A percentile compares a stretch with the other conserved stretches of the same genome.
These are phyloP conservation scores for Acacia crassicarpa DNA, from an alignment of 306 rosid genomes.

Conservation along the genomic window DNA sequence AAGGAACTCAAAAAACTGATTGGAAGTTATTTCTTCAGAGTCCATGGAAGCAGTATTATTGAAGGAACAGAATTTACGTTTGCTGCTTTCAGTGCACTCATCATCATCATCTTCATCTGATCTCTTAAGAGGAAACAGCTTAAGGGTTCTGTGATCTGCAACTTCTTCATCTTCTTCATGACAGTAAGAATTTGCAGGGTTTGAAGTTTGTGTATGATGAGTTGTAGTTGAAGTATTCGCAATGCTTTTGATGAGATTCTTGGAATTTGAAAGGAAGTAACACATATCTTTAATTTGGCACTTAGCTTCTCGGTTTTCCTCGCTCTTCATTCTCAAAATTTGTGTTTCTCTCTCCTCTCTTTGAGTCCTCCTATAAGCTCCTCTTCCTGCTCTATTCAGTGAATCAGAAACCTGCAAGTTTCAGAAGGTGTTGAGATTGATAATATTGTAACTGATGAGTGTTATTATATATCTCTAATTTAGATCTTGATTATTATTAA, in stretches of 20 bases:
- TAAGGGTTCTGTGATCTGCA: slow-evolving; percentile 41
- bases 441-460: neutral
- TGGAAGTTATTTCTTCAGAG: slow-evolving; percentile 29
- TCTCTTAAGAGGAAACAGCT: slow-evolving; percentile 58
- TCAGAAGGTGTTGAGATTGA: slow-evolving; percentile 27
- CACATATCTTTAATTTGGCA: slow-evolving; percentile 39
- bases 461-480: neutral
- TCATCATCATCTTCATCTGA: slow-evolving; percentile 26
- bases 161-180: slow-evolving; percentile 25
- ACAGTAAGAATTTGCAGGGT: slow-evolving; percentile 17
- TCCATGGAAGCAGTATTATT: slow-evolving; percentile 16
- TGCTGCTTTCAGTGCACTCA: slow-evolving; percentile 13
- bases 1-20: slow-evolving; percentile 56
- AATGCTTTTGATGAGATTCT: neutral
- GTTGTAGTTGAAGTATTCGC: neutral
- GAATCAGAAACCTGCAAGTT: slow-evolving; percentile 55
- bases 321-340: slow-evolving; percentile 27
- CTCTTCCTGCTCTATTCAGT: slow-evolving; percentile 42
- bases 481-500: too few species aligned
- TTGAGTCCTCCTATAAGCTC: slow-evolving; percentile 27
- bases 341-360: slow-evolving; percentile 32
- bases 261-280: slow-evolving; percentile 25
- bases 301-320: slow-evolving; percentile 26
- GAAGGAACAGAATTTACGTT: slow-evolving; percentile 9
- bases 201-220: slow-evolving; percentile 26